Conservation (phyloP, 2,329 filamentous ascomycete genomes). For the Fusarium scirpi region DNA sequence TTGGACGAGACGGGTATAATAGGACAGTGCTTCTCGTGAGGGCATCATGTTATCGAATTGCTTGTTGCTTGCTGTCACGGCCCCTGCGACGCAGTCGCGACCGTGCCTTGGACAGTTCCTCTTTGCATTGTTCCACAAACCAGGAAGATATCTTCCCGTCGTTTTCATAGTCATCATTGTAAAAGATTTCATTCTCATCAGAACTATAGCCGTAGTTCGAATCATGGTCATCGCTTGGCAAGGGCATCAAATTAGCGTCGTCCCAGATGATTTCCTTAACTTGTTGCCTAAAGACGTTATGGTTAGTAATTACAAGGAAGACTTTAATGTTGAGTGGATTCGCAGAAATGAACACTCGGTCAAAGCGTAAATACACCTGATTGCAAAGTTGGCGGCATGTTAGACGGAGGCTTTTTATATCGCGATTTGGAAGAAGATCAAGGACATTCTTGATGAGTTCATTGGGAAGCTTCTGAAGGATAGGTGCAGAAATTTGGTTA, state of each 20-base stretch:
- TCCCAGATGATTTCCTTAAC: slow-evolving; percentile 1
- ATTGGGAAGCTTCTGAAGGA: not conserved
- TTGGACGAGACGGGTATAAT: not conserved
- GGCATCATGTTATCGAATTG: not conserved
- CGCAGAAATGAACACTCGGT: not conserved
- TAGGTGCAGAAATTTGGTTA: not conserved
- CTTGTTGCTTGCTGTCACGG: not conserved
- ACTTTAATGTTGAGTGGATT: not conserved
- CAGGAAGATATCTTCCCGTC: not conserved
- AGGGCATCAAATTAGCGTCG: not conserved
- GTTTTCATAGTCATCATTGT: not conserved
- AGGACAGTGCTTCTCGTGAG: not conserved
- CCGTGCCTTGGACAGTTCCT: not conserved
- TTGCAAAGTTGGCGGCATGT: not conserved
- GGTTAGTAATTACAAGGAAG: not conserved
- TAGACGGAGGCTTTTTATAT: not conserved
- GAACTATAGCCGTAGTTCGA: not conserved
- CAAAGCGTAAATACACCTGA: not conserved
- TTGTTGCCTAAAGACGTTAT: not conserved
- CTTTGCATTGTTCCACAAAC: not conserved
- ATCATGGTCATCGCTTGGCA: not conserved
- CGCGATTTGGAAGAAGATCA: not conserved
- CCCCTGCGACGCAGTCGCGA: not conserved
- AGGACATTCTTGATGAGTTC: not conserved
- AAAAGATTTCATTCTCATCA: not conserved